Evolutionary conservation across 2,329 filamentous ascomycete species (phyloP).

Genomic region (Fusarium ramigenum): DNA sequence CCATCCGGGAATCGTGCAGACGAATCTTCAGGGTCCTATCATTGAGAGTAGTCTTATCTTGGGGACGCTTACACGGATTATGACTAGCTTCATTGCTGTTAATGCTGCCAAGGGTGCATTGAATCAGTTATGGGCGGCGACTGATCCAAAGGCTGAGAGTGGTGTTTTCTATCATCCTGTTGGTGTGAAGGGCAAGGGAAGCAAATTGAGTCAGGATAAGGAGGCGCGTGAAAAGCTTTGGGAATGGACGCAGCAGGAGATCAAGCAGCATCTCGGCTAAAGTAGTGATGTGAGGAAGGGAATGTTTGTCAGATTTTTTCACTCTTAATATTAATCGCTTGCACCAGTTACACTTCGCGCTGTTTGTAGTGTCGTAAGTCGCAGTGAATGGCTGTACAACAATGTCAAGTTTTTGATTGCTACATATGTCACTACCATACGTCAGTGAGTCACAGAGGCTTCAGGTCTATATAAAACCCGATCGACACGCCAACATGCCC

Average conservation of each 20-base stretch:
- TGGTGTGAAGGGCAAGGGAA: slow-evolving; percentile 2
- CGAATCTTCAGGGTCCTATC: not conserved
- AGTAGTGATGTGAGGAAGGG: rapidly evolving
- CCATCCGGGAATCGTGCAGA: not conserved
- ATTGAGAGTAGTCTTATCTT: not conserved
- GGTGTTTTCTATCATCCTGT: slow-evolving; percentile 8
- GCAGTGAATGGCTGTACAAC: rapidly evolving
- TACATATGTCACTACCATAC: rapidly evolving
- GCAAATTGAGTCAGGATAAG: not conserved
- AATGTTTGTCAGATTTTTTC: not conserved
- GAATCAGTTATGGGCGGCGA: not conserved
- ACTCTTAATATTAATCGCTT: not conserved
- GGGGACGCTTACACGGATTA: not conserved
- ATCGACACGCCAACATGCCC: rapidly evolving
- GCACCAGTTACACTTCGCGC: too few species aligned
- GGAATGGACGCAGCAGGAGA: slow-evolving; percentile 9
- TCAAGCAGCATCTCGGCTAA: not conserved
- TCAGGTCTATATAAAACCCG: not conserved
- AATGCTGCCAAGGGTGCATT: not conserved
- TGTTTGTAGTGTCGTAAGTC: rapidly evolving
- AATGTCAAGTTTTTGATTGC: rapidly evolving
- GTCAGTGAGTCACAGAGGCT: not conserved
- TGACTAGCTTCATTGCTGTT: not conserved
- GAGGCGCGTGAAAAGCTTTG: not conserved
- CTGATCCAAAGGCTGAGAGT: not conserved